Evolutionary conservation across 306 rosid genomes (phyloP).

Genomic region (Lathyrus aphaca): DNA sequence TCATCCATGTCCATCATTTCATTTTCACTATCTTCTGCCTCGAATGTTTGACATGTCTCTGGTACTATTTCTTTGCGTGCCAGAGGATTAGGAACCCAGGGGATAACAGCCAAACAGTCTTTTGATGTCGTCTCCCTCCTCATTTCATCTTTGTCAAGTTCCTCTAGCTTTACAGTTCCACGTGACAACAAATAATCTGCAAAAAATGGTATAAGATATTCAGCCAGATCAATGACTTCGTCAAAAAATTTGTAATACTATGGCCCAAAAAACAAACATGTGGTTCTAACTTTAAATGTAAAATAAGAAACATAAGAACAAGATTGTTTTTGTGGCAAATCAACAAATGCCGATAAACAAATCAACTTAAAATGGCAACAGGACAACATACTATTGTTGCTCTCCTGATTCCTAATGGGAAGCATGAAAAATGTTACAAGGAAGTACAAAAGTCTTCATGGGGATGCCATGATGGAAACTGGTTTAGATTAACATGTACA

Average conservation of each 20-base stretch:
- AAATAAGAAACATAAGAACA: background rate
- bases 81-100: conserved; percentile 47
- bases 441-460: too few relatives aligned
- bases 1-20: conserved; percentile 58
- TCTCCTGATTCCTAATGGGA: too few relatives aligned
- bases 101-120: conserved; percentile 49
- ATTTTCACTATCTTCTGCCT: conserved; percentile 34
- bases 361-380: too few relatives aligned
- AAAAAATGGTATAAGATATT: background rate
- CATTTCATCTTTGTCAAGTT: conserved; percentile 25
- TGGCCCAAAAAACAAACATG: background rate
- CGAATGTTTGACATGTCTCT: conserved; percentile 31
- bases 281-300: background rate
- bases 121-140: conserved; percentile 42
- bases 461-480: too few relatives aligned
- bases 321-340: background rate
- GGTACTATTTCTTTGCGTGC: conserved; percentile 21
- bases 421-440: too few relatives aligned
- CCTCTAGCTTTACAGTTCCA: conserved; percentile 30
- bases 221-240: background rate
- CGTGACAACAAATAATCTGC: conserved; percentile 34
- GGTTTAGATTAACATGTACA: too few relatives aligned
- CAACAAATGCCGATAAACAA: background rate
- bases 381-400: too few relatives aligned
- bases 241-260: background rate